These are phyloP conservation scores for Sporobolus alterniflorus DNA, from an alignment of 202 grass and related monocot species.

Conservation along the genomic window DNA sequence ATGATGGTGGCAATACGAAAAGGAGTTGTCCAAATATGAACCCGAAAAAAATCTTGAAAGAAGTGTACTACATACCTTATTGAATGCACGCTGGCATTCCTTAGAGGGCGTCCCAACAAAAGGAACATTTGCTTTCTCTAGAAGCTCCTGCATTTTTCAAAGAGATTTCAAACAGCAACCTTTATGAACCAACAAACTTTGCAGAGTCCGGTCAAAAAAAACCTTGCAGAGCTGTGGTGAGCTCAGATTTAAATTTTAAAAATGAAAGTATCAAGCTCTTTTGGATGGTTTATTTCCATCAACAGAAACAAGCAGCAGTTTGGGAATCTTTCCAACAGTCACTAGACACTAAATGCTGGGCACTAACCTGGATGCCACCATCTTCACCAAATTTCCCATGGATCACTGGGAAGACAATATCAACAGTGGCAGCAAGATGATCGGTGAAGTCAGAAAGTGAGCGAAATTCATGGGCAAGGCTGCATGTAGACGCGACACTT, in stretches of 20 bases:
- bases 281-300: neutral
- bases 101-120: slow-evolving; percentile 80
- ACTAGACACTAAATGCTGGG: neutral
- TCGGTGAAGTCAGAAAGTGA: slow-evolving; percentile 67
- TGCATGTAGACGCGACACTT: slow-evolving; percentile 52
- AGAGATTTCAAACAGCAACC: neutral
- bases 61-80: slow-evolving; percentile 65
- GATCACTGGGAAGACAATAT: slow-evolving; percentile 90
- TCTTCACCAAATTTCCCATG: slow-evolving; percentile 97
- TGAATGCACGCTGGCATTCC: slow-evolving; percentile 71
- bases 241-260: neutral
- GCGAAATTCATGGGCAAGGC: slow-evolving; percentile 75
- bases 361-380: slow-evolving; percentile 86
- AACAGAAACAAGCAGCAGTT: neutral
- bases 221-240: too few species aligned
- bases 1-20: neutral
- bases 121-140: slow-evolving; percentile 86
- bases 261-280: neutral
- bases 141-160: slow-evolving; percentile 62
- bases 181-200: too few species aligned
- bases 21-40: neutral
- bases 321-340: neutral
- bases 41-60: slow-evolving; percentile 13
- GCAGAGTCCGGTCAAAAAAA: too few species aligned
- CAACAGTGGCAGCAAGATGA: slow-evolving; percentile 77